Conservation (phyloP, 441 rosid genomes). For the Metrosideros polymorpha region DNA sequence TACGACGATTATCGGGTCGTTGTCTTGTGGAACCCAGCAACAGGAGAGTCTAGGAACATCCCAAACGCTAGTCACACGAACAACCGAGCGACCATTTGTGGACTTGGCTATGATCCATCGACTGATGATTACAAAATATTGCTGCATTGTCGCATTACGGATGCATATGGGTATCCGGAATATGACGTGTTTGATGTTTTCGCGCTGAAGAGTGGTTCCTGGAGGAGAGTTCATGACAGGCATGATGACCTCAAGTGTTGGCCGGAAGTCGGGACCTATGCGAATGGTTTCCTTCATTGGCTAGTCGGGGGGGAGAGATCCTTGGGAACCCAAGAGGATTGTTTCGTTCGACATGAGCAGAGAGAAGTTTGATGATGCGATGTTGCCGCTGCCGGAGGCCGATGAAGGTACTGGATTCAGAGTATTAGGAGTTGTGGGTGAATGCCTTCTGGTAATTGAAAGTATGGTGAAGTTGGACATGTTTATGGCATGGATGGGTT, state of each 20-base stretch:
- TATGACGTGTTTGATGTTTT: background rate
- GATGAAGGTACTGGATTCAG: background rate
- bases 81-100: background rate
- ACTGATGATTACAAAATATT: background rate
- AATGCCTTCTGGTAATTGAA: background rate
- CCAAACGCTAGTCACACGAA: background rate
- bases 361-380: background rate
- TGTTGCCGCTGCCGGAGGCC: background rate
- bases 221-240: background rate
- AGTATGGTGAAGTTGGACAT: background rate
- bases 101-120: background rate
- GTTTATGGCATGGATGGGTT: background rate
- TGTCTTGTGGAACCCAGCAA: background rate
- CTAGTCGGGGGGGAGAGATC: background rate
- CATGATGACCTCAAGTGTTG: background rate
- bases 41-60: background rate
- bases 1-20: background rate
- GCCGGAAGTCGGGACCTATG: background rate
- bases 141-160: background rate
- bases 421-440: background rate
- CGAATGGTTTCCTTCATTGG: background rate
- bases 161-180: background rate
- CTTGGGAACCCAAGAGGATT: background rate
- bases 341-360: background rate
- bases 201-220: background rate